These are phyloP conservation scores for Salix arbutifolia DNA, from an alignment of 345 rosid genomes.

Conservation along the genomic window DNA sequence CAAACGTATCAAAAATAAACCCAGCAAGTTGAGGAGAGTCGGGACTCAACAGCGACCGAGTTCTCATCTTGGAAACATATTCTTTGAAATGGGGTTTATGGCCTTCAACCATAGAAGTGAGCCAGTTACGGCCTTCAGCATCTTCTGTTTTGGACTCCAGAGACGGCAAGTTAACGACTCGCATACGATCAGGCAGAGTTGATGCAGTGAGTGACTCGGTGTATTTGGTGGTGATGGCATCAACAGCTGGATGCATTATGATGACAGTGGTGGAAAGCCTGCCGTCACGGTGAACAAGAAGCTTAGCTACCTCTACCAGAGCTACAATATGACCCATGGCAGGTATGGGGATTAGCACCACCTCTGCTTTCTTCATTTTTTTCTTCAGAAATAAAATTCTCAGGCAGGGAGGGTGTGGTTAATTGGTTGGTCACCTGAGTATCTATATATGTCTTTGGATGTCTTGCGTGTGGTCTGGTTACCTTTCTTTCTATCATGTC, in stretches of 20 bases:
- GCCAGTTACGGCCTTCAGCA: not conserved
- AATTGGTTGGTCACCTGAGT: too few relatives aligned
- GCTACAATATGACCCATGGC: not conserved
- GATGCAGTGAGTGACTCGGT: not conserved
- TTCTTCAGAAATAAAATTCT: too few relatives aligned
- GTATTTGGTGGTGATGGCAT: not conserved
- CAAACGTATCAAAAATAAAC: not conserved
- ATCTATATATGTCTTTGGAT: too few relatives aligned
- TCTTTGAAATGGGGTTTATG: not conserved
- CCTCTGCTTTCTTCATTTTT: not conserved
- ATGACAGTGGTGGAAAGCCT: not conserved
- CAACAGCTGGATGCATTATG: not conserved
- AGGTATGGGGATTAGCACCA: not conserved
- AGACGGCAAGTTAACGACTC: not conserved
- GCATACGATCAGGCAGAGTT: not conserved
- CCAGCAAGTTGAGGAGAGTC: not conserved
- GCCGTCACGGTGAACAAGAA: not conserved
- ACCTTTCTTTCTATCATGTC: too few relatives aligned
- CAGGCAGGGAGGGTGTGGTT: too few relatives aligned
- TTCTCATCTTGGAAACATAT: not conserved
- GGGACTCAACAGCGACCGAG: not conserved
- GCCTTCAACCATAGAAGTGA: not conserved
- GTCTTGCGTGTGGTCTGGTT: too few relatives aligned
- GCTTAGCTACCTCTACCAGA: not conserved
- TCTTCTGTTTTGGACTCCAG: not conserved